Evolutionary conservation across 257 asterid species (phyloP).

Genomic region (Schizonepeta tenuifolia): DNA sequence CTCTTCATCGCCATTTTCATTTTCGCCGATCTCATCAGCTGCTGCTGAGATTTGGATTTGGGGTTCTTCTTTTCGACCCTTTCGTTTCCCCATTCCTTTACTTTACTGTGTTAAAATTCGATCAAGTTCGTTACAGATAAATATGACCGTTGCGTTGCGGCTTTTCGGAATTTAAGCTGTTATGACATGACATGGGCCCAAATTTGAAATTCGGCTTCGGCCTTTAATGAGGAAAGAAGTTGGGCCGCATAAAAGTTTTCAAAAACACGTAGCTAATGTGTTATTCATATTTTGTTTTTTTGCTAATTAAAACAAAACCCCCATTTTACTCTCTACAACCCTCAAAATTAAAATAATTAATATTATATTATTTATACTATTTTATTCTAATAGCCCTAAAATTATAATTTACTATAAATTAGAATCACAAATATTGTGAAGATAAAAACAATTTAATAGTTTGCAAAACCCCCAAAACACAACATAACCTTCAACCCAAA

Average conservation of each 20-base stretch:
- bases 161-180: neutral
- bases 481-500: no score
- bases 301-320: no score
- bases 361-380: no score
- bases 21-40: conserved; percentile 30
- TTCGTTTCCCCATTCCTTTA: conserved; percentile 53
- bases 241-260: neutral
- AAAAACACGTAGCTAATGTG: no score
- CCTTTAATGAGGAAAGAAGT: neutral
- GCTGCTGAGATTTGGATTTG: conserved; percentile 31
- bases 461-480: no score
- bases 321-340: no score
- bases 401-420: no score
- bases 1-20: conserved; percentile 27
- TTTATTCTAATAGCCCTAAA: no score
- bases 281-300: no score
- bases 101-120: conserved; percentile 37
- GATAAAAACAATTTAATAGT: no score
- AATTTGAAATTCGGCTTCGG: neutral
- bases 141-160: conserved; percentile 71
- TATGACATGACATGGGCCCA: neutral
- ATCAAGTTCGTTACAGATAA: neutral
- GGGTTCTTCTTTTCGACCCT: conserved; percentile 37
- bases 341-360: no score
- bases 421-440: no score